Conservation (phyloP, 495 filamentous ascomycete species). For the Penicillium chermesinum region DNA sequence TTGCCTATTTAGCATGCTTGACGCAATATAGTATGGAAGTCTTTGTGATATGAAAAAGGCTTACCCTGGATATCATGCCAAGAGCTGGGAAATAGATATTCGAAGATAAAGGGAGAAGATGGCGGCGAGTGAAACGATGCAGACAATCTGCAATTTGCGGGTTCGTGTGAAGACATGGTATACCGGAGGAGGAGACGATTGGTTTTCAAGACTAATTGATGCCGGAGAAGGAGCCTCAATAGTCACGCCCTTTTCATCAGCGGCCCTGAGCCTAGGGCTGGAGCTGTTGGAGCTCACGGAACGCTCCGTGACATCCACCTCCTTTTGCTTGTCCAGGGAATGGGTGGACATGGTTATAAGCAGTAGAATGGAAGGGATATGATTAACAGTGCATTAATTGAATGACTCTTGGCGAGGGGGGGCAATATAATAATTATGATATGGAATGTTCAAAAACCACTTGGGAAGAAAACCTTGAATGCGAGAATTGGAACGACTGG, state of each 20-base stretch:
- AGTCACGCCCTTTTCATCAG: conserved; percentile 15
- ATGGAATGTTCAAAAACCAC: no score
- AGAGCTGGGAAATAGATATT: conserved; percentile 80
- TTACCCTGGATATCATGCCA: conserved; percentile 27
- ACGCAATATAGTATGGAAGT: no score
- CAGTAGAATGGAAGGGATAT: conserved; percentile 3
- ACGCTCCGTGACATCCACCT: conserved; percentile 7
- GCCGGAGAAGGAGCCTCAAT: conserved; percentile 11
- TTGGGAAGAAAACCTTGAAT: no score
- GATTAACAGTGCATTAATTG: neutral
- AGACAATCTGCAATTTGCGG: conserved; percentile 57
- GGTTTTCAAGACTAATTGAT: conserved; percentile 22
- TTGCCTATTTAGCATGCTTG: neutral
- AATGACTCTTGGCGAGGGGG: no score
- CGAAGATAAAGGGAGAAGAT: conserved; percentile 63
- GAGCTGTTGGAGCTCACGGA: conserved; percentile 16
- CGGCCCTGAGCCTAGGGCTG: conserved; percentile 11
- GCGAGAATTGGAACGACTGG: no score
- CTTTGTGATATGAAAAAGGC: neutral
- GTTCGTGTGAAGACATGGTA: conserved; percentile 54
- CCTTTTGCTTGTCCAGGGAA: conserved; percentile 12
- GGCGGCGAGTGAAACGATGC: conserved; percentile 51
- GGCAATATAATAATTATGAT: no score
- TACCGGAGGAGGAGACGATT: conserved; percentile 11
- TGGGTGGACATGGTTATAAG: conserved; percentile 11